Percentiles rank a stretch among this genome's conserved stretches.
Evolutionary conservation across 345 rosid genomes (phyloP).

Genomic region (Excoecaria agallocha): DNA sequence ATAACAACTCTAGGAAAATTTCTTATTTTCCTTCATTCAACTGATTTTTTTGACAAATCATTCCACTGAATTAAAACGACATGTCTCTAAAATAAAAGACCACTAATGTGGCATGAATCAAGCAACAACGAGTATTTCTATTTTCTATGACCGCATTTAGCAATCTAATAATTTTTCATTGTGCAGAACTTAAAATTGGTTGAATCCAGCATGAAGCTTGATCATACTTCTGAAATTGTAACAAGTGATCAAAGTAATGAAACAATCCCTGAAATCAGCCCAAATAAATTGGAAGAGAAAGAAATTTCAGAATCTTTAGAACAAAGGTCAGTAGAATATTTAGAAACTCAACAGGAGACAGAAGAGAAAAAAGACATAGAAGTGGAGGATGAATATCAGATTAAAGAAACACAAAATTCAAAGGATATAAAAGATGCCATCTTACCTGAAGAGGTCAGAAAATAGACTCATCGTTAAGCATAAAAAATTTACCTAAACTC

Average conservation of each 20-base stretch:
- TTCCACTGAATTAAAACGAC: constrained; percentile 1
- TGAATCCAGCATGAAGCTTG: constrained; percentile 15
- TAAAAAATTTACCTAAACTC: constrained; percentile 8
- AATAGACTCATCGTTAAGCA: background rate
- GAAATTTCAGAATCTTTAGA: constrained; percentile 11
- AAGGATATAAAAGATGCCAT: constrained; percentile 28
- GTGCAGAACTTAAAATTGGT: constrained; percentile 29
- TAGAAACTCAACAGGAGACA: constrained; percentile 19
- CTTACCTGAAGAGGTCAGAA: constrained; percentile 43
- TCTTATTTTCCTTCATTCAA: background rate
- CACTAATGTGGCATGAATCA: background rate
- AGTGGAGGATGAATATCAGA: constrained; percentile 24
- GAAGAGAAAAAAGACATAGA: constrained; percentile 22
- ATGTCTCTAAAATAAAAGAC: background rate
- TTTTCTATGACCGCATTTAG: constrained; percentile 2
- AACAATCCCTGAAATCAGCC: too few relatives aligned
- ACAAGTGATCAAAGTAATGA: constrained; percentile 22
- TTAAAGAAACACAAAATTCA: constrained; percentile 21
- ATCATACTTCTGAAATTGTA: constrained; percentile 15
- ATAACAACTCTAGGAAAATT: background rate
- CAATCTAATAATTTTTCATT: constrained; percentile 14
- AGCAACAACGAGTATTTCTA: background rate
- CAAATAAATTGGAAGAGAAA: constrained; percentile 17
- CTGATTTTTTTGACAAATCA: background rate
- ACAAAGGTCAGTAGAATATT: constrained; percentile 11